Conservation (phyloP, 306 rosid species). For the Alnus glutinosa region DNA sequence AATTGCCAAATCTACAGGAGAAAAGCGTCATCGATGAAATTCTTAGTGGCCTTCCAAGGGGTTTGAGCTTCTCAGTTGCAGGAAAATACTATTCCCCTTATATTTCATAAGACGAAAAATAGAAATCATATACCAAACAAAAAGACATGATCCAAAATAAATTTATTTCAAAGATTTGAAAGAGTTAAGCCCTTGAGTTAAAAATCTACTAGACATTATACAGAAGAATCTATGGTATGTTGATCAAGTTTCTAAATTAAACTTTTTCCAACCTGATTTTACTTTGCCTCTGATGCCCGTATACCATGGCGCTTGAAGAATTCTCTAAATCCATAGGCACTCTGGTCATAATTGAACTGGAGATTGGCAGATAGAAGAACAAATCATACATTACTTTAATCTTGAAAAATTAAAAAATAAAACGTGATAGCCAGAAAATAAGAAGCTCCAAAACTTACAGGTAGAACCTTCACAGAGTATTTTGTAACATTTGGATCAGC, state of each 20-base stretch:
- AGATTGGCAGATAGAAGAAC: constrained; percentile 30
- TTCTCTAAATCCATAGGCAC: constrained; percentile 90
- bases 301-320: constrained; percentile 79
- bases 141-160: neutral
- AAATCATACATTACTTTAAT: constrained; percentile 4
- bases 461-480: constrained; percentile 83
- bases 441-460: constrained; percentile 60
- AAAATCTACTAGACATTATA: neutral
- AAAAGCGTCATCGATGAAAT: neutral
- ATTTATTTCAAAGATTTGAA: neutral
- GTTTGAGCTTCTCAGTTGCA: neutral
- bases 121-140: neutral
- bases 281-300: constrained; percentile 44
- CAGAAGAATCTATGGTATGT: neutral
- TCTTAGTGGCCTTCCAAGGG: neutral
- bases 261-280: constrained; percentile 19
- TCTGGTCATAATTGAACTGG: constrained; percentile 75
- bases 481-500: constrained; percentile 72
- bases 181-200: neutral
- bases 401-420: neutral
- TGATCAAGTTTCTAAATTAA: neutral
- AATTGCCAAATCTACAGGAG: neutral
- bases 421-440: neutral
- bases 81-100: neutral
- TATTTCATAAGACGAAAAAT: neutral